Conservation (phyloP, 2,329 filamentous ascomycete species). For the Trichophyton rubrum region DNA sequence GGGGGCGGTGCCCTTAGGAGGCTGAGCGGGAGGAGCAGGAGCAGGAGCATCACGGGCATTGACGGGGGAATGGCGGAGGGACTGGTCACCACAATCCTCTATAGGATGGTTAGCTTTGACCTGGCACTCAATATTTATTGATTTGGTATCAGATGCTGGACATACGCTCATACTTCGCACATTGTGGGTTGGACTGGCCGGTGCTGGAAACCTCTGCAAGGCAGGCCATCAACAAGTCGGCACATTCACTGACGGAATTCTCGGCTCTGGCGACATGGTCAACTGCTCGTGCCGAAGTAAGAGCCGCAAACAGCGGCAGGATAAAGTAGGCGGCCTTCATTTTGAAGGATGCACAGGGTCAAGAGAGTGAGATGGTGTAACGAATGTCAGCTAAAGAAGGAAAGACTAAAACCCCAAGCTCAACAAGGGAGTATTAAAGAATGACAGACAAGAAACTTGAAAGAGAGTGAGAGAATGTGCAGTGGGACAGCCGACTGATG, state of each 20-base stretch:
- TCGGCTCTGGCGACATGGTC: too few relatives aligned
- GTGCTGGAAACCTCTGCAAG: too few relatives aligned
- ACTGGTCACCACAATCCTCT: too few relatives aligned
- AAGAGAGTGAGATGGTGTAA: not conserved
- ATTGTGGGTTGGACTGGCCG: not conserved
- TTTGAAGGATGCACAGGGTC: too few relatives aligned
- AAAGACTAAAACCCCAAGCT: not conserved
- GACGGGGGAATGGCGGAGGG: too few relatives aligned
- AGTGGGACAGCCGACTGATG: too few relatives aligned
- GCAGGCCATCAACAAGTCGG: too few relatives aligned
- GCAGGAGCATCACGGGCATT: not conserved
- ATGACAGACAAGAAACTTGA: not conserved
- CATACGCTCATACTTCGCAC: not conserved
- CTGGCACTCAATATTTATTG: too few relatives aligned
- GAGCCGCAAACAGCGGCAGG: slow-evolving; percentile 2
- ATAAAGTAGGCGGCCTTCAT: slow-evolving; percentile 1
- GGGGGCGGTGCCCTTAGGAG: not conserved
- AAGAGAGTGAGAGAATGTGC: not conserved
- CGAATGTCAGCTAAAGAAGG: not conserved
- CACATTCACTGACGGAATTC: too few relatives aligned
- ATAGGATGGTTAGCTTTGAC: not conserved
- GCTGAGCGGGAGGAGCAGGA: not conserved
- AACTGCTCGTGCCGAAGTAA: not conserved
- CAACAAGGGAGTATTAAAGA: not conserved
- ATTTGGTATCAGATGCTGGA: not conserved